Evolutionary conservation across 352 stramenopile species (phyloP).

Genomic region (Phytopythium aichiense): DNA sequence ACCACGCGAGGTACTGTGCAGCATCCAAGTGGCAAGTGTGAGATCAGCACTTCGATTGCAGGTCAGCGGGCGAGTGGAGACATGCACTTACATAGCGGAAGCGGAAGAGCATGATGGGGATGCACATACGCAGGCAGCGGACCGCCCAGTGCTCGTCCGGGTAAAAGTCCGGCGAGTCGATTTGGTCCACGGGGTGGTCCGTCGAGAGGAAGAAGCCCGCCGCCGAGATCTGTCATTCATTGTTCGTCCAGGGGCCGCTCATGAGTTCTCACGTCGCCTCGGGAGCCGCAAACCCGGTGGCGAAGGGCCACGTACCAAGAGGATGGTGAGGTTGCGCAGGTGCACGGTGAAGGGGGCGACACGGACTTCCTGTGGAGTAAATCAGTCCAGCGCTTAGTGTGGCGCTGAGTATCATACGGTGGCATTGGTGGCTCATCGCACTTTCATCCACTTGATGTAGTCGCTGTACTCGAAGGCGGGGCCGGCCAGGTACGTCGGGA

Average conservation of each 20-base stretch:
- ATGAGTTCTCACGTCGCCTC: not conserved
- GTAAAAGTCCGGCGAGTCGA: constrained; percentile 75
- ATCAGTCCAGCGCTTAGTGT: not conserved
- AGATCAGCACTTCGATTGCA: not conserved
- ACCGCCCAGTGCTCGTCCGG: constrained; percentile 48
- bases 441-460: constrained; percentile 79
- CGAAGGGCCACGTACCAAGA: constrained; percentile 39
- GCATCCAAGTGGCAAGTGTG: not conserved
- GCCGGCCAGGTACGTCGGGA: constrained; percentile 82
- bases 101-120: constrained; percentile 74
- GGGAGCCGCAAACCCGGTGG: not conserved
- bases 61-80: not conserved
- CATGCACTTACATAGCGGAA: constrained; percentile 70
- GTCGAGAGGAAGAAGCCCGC: constrained; percentile 70
- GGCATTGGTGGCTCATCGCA: constrained; percentile 4
- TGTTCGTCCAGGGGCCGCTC: not conserved
- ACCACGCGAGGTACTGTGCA: constrained; percentile 81
- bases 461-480: constrained; percentile 85
- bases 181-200: constrained; percentile 71
- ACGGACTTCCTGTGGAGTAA: constrained; percentile 36
- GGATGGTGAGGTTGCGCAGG: constrained; percentile 67
- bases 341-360: constrained; percentile 61
- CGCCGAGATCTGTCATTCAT: constrained; percentile 40
- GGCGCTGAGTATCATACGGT: not conserved
- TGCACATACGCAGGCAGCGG: constrained; percentile 69